Base-by-base conservation (phyloP, 768 basidiomycete genomes). In the Mycena capillaripes region DNA sequence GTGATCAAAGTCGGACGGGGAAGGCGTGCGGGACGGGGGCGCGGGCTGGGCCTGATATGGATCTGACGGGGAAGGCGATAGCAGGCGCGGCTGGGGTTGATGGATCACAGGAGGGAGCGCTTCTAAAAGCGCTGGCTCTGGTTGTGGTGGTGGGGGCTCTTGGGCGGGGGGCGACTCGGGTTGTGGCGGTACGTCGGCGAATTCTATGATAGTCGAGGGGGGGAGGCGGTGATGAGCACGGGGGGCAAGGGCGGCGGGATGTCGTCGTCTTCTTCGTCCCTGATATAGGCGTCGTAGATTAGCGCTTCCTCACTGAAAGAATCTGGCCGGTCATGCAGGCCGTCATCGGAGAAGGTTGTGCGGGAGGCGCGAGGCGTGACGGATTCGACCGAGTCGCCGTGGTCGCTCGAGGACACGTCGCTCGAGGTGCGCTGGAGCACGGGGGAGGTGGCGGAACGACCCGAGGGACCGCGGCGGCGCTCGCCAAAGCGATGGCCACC, bases 261-360 rank as follows among this genome's bases (percentile, higher is more conserved):
- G 21, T 81, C 81, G 14, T 81, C 82, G 12, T 90, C 88, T 8
- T 91, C 88, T 10, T 91, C 91, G 42, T 86, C 88, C 48, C 85
- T 80, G 25, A 84, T 89, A 78, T 98, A 97, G 14, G 95, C 89
- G 76, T 97, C 96, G 78, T 93, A 95, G 72, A 97, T 97, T 42
- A 88, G 89, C 4, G 90, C 82, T 74, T 97, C 96, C 71, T 95
- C 95, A 69, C 91, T 93, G 76, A 92, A 95, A 1, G 93, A 93
- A 52, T 95, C 91, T 2, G 93, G 93, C 60, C 92, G 81, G 36
- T 79, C 74, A 42, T 70, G 81, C 36, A 78, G 77, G 19, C 85
- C 82, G 40, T 89, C 89, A 50, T 89, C 87, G 19, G 89, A 89
- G 81, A 85, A 80, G 21, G 84, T 56, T 34, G 55, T 86, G 77